These are phyloP conservation scores for Cubamyces lactineus DNA, from an alignment of 768 basidiomycete genomes.

Conservation along the genomic window DNA sequence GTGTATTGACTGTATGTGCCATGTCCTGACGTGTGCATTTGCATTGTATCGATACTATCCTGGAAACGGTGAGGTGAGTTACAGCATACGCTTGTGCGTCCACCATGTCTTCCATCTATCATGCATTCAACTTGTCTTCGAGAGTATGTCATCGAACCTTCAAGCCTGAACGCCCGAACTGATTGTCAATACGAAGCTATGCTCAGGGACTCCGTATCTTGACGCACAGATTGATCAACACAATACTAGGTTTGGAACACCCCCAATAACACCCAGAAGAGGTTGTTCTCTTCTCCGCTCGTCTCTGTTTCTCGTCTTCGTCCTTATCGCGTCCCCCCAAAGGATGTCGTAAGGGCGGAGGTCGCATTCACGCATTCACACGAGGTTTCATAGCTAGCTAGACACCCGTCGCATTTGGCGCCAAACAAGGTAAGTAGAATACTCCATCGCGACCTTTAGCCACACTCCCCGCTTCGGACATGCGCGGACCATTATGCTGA, in stretches of 20 bases:
- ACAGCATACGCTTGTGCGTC: not conserved
- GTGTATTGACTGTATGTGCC: too few relatives aligned
- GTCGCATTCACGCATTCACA: not conserved
- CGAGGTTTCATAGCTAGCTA: not conserved
- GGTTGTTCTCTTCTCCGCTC: conserved; percentile 3
- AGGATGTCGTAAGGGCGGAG: conserved; percentile 4
- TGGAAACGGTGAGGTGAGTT: too few relatives aligned
- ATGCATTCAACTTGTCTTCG: too few relatives aligned
- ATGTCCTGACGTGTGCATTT: not conserved
- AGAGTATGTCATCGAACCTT: not conserved
- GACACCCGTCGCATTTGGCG: not conserved
- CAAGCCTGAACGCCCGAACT: not conserved
- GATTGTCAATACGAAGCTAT: too few relatives aligned
- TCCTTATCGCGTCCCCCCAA: conserved; percentile 2
- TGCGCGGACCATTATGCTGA: conserved; percentile 10
- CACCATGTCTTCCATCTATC: not conserved
- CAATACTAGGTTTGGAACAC: not conserved
- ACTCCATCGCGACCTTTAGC: too few relatives aligned
- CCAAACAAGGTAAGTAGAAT: too few relatives aligned
- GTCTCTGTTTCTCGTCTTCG: not conserved
- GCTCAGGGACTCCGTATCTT: not conserved
- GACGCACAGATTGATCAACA: not conserved
- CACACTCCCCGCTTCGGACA: not conserved
- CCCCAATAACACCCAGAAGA: not conserved
- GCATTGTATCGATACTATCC: too few relatives aligned